A percentile compares a stretch with the other conserved stretches of the same genome.
These are phyloP conservation scores for Tetrahymena thermophila DNA, from an alignment of 73 alveolate species.

Conservation along the genomic window DNA sequence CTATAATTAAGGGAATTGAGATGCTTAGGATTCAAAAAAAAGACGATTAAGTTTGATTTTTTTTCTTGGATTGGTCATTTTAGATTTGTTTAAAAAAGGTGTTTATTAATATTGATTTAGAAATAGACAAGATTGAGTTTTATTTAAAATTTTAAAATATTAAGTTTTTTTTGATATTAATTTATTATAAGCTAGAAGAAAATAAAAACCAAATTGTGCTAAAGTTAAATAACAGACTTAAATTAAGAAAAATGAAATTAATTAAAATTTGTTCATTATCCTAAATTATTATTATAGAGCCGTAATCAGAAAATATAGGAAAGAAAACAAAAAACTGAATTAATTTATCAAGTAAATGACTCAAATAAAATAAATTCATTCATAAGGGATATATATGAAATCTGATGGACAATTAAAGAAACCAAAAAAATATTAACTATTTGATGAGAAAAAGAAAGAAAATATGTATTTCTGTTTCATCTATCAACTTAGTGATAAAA, in stretches of 20 bases:
- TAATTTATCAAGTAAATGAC: too few species aligned
- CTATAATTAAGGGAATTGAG: neutral
- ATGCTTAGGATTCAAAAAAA: neutral
- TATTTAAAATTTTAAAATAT: too few species aligned
- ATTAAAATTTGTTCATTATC: too few species aligned
- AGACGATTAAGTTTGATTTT: neutral
- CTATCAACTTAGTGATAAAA: neutral
- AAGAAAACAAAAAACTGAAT: too few species aligned
- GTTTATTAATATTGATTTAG: neutral
- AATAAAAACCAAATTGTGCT: neutral
- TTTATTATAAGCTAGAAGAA: neutral
- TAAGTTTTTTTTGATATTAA: neutral
- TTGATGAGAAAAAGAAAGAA: too few species aligned
- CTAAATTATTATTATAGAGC: neutral
- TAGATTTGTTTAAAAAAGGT: neutral
- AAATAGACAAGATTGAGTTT: neutral
- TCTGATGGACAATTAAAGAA: too few species aligned
- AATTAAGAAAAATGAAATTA: too few species aligned
- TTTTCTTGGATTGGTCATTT: neutral
- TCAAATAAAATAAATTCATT: too few species aligned
- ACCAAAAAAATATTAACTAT: too few species aligned
- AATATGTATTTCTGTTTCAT: too few species aligned
- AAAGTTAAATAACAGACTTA: neutral
- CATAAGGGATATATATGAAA: too few species aligned
- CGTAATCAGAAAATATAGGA: neutral